These are phyloP conservation scores for Candida wancherniae DNA, from an alignment of 805 yeast genomes.

Conservation along the genomic window DNA sequence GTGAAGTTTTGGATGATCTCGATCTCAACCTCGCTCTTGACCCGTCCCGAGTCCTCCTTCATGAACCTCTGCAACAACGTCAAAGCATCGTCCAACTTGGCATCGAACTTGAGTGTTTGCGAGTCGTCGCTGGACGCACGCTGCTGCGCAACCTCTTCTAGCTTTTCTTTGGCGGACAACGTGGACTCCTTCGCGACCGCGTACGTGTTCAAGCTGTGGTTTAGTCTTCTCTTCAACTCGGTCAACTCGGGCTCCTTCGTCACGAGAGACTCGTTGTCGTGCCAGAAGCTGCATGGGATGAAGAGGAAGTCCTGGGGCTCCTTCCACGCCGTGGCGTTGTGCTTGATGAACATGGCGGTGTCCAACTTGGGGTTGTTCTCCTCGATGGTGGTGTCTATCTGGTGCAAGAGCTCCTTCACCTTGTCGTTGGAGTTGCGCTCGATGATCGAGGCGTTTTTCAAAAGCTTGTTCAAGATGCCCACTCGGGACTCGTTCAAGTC, in stretches of 20 bases:
- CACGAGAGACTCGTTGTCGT: slow-evolving; percentile 80
- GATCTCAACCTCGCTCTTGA: slow-evolving; percentile 77
- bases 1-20: slow-evolving; percentile 87
- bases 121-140: slow-evolving; percentile 30
- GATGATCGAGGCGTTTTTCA: slow-evolving; percentile 54
- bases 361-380: slow-evolving; percentile 74
- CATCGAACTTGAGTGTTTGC: slow-evolving; percentile 50
- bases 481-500: slow-evolving; percentile 78
- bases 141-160: slow-evolving; percentile 39
- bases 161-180: slow-evolving; percentile 45
- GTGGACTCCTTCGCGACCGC: slow-evolving; percentile 39
- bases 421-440: slow-evolving; percentile 50
- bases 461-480: slow-evolving; percentile 60
- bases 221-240: slow-evolving; percentile 50
- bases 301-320: slow-evolving; percentile 85
- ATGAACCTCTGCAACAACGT: slow-evolving; percentile 57
- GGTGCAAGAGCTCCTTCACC: slow-evolving; percentile 46
- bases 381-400: slow-evolving; percentile 51
- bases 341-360: slow-evolving; percentile 88
- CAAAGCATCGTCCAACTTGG: slow-evolving; percentile 49
- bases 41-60: slow-evolving; percentile 66
- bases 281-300: slow-evolving; percentile 92
- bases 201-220: slow-evolving; percentile 34
- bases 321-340: slow-evolving; percentile 68
- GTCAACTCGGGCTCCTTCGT: slow-evolving; percentile 53